Conservation (phyloP, 352 stramenopile species). For the Phytopythium vexans region DNA sequence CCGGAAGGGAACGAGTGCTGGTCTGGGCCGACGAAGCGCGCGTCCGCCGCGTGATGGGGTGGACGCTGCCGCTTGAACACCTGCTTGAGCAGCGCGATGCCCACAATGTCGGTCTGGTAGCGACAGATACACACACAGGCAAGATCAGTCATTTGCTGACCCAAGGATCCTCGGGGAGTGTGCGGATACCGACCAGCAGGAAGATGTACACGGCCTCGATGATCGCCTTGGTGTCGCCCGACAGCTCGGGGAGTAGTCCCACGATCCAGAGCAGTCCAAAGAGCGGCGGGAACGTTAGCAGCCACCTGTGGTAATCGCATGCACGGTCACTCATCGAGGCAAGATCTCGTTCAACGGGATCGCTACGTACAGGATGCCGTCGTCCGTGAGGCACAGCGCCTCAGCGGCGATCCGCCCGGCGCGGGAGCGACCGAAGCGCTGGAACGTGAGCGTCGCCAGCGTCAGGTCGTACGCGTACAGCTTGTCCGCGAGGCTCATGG, state of each 20-base stretch:
- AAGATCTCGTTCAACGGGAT: no score
- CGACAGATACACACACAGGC: not conserved
- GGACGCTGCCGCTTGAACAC: slow-evolving; percentile 69
- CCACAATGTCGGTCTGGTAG: slow-evolving; percentile 62
- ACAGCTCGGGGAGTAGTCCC: slow-evolving; percentile 27
- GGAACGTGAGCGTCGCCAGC: slow-evolving; percentile 66
- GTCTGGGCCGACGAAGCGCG: slow-evolving; percentile 76
- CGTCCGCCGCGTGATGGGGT: slow-evolving; percentile 68
- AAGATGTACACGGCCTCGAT: slow-evolving; percentile 32
- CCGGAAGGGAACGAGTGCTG: slow-evolving; percentile 86
- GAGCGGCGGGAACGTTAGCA: slow-evolving; percentile 37
- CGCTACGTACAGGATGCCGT: slow-evolving; percentile 71
- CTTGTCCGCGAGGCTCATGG: slow-evolving; percentile 57
- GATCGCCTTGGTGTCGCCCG: slow-evolving; percentile 31
- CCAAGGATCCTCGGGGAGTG: not conserved
- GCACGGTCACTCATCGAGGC: not conserved
- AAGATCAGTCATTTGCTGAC: not conserved
- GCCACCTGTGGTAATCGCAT: slow-evolving; percentile 15
- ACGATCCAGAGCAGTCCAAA: slow-evolving; percentile 31
- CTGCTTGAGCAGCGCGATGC: slow-evolving; percentile 77
- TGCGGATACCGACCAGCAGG: slow-evolving; percentile 12
- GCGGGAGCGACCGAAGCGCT: slow-evolving; percentile 49
- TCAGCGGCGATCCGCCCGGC: slow-evolving; percentile 58
- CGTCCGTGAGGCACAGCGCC: slow-evolving; percentile 71
- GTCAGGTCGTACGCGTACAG: slow-evolving; percentile 79